Evolutionary conservation across 805 yeast species (phyloP), one percentile per base, ranked within the genome.

Genomic region (Blastobotrys peoriensis): DNA sequence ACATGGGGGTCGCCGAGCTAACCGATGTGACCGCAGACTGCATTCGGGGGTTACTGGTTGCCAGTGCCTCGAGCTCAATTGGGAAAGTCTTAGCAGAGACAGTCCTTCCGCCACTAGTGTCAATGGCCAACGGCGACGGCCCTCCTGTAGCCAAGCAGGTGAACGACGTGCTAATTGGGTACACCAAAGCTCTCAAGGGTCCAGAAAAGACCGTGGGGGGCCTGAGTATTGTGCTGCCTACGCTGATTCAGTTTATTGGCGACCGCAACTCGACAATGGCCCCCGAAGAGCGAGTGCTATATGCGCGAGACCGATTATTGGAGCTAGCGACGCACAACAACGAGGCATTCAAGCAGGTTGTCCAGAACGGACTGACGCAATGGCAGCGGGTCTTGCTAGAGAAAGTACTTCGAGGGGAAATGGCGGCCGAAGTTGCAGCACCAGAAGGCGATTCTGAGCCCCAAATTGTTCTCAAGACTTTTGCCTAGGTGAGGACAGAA

Each of bases 11-110:
- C 3, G 58, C 64, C 2, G 68, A 63, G n/a, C 57, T 62, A 5
- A 53, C 69, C 5, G 59, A 68, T 0, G 64, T 76, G 6, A 67
- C 76, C 0, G 66, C 80, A 9, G 88, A 81, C 50, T 81, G 93
- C 13, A 67, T 83, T 41, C 81, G 73, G 53, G 69, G 81, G 0
- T 64, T 86, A 36, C 67, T 83, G 34, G 57, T 63, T 5, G 68
- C 66, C 34, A 57, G 66, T 30, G 45, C 52, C 18, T 52, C 55
- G 44, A 64, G 28, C 2, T 50, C 54, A 3, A 60, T 68, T 3
- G 65, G 72, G 5, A 61, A 66, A 3, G 44, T 53, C 3, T 59
- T 75, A 1, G 63, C 80, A 33, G 69, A 70, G 44, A 63, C 62
- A 13, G 57, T 78, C 22, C 60, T 83, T 2, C 74, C 79, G 5